Base-by-base conservation (phyloP, 2,329 filamentous ascomycete species). In the Stenocarpella maydis region DNA sequence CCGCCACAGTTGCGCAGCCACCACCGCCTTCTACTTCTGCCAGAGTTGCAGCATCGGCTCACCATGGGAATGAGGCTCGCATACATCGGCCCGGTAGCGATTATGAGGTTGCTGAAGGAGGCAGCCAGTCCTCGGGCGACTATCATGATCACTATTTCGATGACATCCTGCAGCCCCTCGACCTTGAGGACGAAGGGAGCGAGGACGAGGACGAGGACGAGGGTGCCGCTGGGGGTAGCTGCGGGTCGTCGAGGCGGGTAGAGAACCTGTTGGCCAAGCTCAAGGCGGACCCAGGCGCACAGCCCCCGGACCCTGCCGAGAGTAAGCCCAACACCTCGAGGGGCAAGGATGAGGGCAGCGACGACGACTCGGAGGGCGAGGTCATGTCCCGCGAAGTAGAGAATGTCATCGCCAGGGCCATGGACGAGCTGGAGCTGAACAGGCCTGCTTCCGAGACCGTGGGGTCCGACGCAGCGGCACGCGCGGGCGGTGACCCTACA, bases 71-170 rank as follows among this genome's bases (percentile, higher is more conserved):
- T 31, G 39, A 5, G 19, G 43, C 28, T 52, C 1, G 8, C 19
- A 4, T 47, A 68, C 10, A 49, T 0, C 76, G 78, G 0, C 77
- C 79, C 50, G 78, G 82, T 3, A 65, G 39, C 0, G 81, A 82
- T 47, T 78, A 80, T 10, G 85, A 87, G 72, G 58, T 15, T 7
- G 14, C 28, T 14, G 43, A 63, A 15, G n/a, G 58, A 19, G 58
- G 58, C 1, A 63, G 58, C 58, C 58, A 37, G 58, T 63, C 58
- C 41, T 49, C 58, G 1, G 58, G 58, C n/a, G 65, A 67, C 21
- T 85, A 88, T n/a, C 78, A 88, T n/a, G 78, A 68, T 34, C 31
- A 82, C 55, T 85, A 82, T 1, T 77, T 88, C 0, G 82, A 88
- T 67, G 85, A 87, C 69, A 79, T 88, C 12, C 79, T 89, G 2